Evolutionary conservation across 2,329 filamentous ascomycete species (phyloP), one percentile per base, ranked within the genome.

Genomic region (Teratosphaeria gauchensis): DNA sequence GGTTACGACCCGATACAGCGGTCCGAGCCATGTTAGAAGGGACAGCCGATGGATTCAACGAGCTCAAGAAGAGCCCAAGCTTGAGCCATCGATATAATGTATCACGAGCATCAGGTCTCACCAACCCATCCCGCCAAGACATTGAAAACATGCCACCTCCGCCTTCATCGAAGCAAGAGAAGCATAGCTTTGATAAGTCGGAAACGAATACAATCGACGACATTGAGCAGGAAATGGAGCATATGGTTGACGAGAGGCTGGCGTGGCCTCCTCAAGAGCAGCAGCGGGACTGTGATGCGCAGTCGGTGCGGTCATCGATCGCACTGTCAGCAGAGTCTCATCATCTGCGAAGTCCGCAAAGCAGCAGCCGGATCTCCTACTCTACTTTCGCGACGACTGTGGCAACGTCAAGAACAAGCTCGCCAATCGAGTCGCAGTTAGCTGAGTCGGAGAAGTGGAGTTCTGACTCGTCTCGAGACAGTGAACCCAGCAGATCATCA

Each of bases 1-100:
- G 82, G 70, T 77, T 78, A 58, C 70, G 82, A 28, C 82, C 83
- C 0, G 84, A 87, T 35, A 61, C 63, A 28, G 35, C 48, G 7
- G 32, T 53, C n/a, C 55, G 58, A 19, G 55, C 58, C 14, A 56
- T 54, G 46, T 54, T 48, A 8, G 52, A 42, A 21, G 62, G 56
- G 42, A 48, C 42, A n/a, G 57, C 24, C 11, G 51, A 53, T 11
- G 33, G 54, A 2, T 42, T 42, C 42, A 33, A 53, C 42, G 56
- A 71, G 53, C 32, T 65, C 28, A 61, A 57, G 28, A 62, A 65
- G 51, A 62, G 59, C 6, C 63, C 65, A 21, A 64, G 60, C 38
- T 66, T 69, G 21, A 72, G 68, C 56, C 74, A 74, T 61, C 71
- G 73, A 9, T 74, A 73, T 61, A 67, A 68, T 32, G 66, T 73